phyloP scores from a whole-genome alignment of 805 yeast genomes.

The Hanseniaspora thailandica region DNA sequence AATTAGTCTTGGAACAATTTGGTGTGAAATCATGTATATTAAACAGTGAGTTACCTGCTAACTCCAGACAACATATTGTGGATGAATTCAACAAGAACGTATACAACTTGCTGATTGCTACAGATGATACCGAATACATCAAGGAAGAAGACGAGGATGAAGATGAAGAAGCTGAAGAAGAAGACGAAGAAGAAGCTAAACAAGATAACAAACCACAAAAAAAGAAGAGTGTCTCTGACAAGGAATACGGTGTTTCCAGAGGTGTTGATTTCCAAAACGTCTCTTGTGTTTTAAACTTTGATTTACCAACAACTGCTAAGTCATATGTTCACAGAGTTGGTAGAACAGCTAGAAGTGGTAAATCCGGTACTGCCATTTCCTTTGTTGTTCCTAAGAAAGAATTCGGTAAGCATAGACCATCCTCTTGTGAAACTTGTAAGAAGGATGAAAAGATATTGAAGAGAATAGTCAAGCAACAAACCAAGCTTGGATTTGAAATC shows the following conservation, averaged over 20 bases:
- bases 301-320: constrained; percentile 78
- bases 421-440: constrained; percentile 57
- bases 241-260: constrained; percentile 87
- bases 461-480: constrained; percentile 66
- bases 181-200: constrained; percentile 15
- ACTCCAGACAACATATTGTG: constrained; percentile 86
- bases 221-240: constrained; percentile 36
- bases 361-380: constrained; percentile 85
- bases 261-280: constrained; percentile 95
- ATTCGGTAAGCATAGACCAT: constrained; percentile 79
- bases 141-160: constrained; percentile 36
- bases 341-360: constrained; percentile 95
- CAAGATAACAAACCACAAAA: constrained; percentile 21
- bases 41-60: constrained; percentile 84
- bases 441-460: constrained; percentile 76
- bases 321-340: constrained; percentile 90
- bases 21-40: constrained; percentile 81
- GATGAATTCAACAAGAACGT: constrained; percentile 89
- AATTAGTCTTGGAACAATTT: constrained; percentile 83
- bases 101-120: constrained; percentile 79
- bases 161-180: constrained; percentile 17
- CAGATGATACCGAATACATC: constrained; percentile 70
- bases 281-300: constrained; percentile 92
- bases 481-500: constrained; percentile 57
- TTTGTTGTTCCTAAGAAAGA: constrained; percentile 77